Conservation (phyloP, 2,329 filamentous ascomycete genomes). For the Lachnellula suecica region DNA sequence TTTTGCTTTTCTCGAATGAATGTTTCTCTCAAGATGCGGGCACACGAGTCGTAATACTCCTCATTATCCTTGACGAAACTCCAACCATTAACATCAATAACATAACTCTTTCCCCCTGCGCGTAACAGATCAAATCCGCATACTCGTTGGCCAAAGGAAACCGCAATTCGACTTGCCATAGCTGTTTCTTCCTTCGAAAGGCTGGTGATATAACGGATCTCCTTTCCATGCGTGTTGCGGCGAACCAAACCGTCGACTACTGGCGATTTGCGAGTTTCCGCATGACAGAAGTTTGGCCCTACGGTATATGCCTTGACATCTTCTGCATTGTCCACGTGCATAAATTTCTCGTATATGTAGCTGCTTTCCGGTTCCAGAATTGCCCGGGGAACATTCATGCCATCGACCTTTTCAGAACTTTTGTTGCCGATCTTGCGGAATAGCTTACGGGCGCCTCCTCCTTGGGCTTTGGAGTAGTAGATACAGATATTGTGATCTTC, state of each 20-base stretch:
- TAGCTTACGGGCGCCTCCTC: constrained; percentile 85
- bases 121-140: constrained; percentile 95
- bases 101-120: constrained; percentile 86
- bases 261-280: constrained; percentile 94
- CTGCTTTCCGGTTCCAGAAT: constrained; percentile 79
- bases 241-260: constrained; percentile 95
- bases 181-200: constrained; percentile 77
- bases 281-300: constrained; percentile 88
- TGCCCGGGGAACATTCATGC: constrained; percentile 72
- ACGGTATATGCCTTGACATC: constrained; percentile 99
- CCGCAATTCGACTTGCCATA: constrained; percentile 87
- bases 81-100: constrained; percentile 99
- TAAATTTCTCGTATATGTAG: constrained; percentile 96
- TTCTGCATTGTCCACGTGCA: constrained; percentile 94
- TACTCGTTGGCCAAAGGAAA: constrained; percentile 88
- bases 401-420: constrained; percentile 88
- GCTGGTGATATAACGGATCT: constrained; percentile 90
- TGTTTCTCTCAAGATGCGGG: constrained; percentile 81
- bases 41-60: constrained; percentile 92
- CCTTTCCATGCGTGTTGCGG: constrained; percentile 95
- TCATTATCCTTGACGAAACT: constrained; percentile 99
- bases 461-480: constrained; percentile 85
- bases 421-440: constrained; percentile 99
- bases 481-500: constrained; percentile 99
- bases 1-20: constrained; percentile 79